Conservation (phyloP, 2,329 filamentous ascomycete species). For the Aspergillus alliaceus region DNA sequence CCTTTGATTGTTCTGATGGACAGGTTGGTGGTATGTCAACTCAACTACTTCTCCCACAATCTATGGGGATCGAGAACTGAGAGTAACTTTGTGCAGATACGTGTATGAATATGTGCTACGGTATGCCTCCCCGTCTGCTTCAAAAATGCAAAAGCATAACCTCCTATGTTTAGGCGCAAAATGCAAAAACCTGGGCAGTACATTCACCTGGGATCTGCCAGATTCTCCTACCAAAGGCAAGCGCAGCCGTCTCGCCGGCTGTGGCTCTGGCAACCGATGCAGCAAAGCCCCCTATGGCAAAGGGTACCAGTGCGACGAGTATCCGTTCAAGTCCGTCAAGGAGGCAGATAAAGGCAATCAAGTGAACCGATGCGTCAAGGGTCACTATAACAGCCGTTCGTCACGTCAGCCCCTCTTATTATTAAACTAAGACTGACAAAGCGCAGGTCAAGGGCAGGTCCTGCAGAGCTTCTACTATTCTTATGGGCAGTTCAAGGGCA, state of each 20-base stretch:
- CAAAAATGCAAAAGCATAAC: background rate
- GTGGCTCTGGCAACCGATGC: background rate
- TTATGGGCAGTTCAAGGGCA: background rate
- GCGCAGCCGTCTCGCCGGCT: background rate
- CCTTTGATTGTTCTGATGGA: background rate
- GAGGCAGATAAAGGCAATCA: conserved; percentile 1
- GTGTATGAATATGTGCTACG: background rate
- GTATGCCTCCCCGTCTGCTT: background rate
- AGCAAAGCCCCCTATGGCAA: conserved; percentile 1
- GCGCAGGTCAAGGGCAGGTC: background rate
- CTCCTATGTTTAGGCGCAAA: background rate
- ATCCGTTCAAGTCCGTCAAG: conserved; percentile 2
- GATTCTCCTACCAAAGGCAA: background rate
- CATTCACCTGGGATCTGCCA: background rate
- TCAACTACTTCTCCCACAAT: background rate
- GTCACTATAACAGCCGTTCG: background rate
- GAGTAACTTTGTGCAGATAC: background rate
- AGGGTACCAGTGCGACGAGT: conserved; percentile 3
- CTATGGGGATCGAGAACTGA: background rate
- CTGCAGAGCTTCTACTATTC: background rate
- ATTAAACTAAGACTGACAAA: background rate
- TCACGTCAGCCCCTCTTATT: background rate
- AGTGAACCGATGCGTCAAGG: background rate
- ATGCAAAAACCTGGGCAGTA: background rate
- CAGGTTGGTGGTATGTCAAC: background rate